phyloP scores from a whole-genome alignment of 306 rosid species.

The Medicago ruthenica region DNA sequence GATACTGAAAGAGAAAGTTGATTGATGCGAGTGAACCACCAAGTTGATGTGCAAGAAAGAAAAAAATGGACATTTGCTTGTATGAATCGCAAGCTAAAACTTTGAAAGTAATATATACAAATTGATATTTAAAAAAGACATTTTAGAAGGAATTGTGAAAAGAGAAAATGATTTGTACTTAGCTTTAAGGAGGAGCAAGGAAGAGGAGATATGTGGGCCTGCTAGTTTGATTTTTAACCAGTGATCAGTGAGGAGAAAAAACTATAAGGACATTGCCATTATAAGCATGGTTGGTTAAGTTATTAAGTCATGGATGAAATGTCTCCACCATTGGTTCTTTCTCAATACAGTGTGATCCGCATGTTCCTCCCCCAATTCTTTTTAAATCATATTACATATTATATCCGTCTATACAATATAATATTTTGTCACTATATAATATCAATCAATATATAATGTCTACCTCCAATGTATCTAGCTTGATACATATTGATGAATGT shows the following conservation, averaged over 20 bases:
- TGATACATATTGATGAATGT: neutral
- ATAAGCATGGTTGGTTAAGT: slow-evolving; percentile 84
- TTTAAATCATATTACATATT: neutral
- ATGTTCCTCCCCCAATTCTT: slow-evolving; percentile 25
- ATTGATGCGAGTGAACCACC: slow-evolving; percentile 85
- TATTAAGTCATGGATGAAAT: slow-evolving; percentile 88
- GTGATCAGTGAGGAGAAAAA: slow-evolving; percentile 42
- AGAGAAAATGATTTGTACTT: slow-evolving; percentile 69
- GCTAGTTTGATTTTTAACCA: slow-evolving; percentile 45
- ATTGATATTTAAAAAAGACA: slow-evolving; percentile 60
- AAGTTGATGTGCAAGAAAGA: slow-evolving; percentile 66
- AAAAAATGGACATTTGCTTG: slow-evolving; percentile 83
- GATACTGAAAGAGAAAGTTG: slow-evolving; percentile 59
- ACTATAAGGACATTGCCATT: slow-evolving; percentile 53
- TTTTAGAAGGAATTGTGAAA: slow-evolving; percentile 52
- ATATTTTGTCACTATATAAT: neutral
- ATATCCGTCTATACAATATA: neutral
- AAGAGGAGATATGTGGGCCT: slow-evolving; percentile 67
- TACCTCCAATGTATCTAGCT: neutral
- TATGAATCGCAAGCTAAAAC: slow-evolving; percentile 93
- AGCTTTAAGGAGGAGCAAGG: slow-evolving; percentile 98
- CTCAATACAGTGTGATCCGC: slow-evolving; percentile 20
- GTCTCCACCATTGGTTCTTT: slow-evolving; percentile 64
- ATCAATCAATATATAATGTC: neutral
- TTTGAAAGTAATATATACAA: slow-evolving; percentile 68